Percentiles rank a stretch among this genome's conserved stretches.
phyloP scores from a whole-genome alignment of 306 rosid species.

The Calophaca sinica region DNA sequence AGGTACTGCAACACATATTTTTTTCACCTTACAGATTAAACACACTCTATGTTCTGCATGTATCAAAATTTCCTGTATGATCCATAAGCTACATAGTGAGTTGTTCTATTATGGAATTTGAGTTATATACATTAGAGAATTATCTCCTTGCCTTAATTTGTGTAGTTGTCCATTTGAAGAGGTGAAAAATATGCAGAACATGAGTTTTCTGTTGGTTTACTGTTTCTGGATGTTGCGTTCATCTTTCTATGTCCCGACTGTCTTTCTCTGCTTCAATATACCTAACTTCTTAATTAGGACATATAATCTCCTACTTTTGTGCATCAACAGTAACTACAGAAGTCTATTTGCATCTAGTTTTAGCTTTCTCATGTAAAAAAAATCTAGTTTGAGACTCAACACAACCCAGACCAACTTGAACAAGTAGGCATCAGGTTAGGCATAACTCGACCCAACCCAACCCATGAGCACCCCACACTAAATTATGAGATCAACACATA shows the following conservation, averaged over 20 bases:
- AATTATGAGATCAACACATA: no score
- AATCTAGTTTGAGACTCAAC: no score
- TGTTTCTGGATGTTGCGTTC: constrained; percentile 17
- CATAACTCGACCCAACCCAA: no score
- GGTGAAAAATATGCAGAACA: constrained; percentile 8
- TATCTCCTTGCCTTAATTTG: neutral
- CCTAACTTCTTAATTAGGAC: neutral
- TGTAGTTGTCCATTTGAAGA: constrained; percentile 20
- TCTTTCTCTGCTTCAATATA: constrained; percentile 5
- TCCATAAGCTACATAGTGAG: neutral
- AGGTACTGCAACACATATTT: constrained; percentile 53
- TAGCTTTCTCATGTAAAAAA: no score
- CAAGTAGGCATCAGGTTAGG: no score
- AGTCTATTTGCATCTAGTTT: constrained; percentile 31
- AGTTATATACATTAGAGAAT: neutral
- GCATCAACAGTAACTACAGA: constrained; percentile 10
- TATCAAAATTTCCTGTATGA: neutral
- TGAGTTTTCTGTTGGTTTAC: neutral
- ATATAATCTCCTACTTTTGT: neutral
- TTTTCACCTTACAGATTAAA: neutral
- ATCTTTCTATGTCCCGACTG: neutral
- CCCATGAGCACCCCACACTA: no score
- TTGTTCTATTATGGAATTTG: neutral
- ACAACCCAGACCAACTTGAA: no score
- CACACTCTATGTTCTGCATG: neutral